Conservation (phyloP, 257 asterid species). For the Galeopsis tetrahit region DNA sequence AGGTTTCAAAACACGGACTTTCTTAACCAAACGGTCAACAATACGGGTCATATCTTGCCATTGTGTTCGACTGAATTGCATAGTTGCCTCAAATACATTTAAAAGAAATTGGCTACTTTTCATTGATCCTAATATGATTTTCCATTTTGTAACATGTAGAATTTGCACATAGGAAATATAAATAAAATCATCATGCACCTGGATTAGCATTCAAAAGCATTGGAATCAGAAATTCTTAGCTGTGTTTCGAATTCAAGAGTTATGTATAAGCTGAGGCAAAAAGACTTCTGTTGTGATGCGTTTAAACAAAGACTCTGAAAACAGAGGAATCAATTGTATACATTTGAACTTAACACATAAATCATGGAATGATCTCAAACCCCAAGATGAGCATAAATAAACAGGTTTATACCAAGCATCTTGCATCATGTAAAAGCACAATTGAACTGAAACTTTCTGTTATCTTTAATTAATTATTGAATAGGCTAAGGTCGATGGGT, state of each 20-base stretch:
- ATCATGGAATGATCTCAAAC: neutral
- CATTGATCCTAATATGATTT: neutral
- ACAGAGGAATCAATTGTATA: neutral
- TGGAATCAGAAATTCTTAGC: neutral
- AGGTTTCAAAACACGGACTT: neutral
- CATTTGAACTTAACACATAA: neutral
- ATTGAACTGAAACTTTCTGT: neutral
- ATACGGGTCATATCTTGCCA: neutral
- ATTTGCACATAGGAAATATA: neutral
- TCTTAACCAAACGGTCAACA: neutral
- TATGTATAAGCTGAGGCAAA: neutral
- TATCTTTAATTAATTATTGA: neutral
- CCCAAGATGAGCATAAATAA: neutral
- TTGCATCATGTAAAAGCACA: slow-evolving; percentile 3
- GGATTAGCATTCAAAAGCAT: neutral
- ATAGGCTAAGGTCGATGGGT: neutral
- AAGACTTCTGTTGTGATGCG: neutral
- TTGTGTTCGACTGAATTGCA: neutral
- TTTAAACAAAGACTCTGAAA: neutral
- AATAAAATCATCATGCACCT: too few relatives aligned
- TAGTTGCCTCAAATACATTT: neutral
- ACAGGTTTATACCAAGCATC: slow-evolving; percentile 14
- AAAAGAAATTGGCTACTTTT: neutral
- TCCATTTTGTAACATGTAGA: neutral
- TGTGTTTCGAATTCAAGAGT: neutral